These are phyloP conservation scores for Abrus precatorius DNA, from an alignment of 306 rosid species.

Conservation along the genomic window DNA sequence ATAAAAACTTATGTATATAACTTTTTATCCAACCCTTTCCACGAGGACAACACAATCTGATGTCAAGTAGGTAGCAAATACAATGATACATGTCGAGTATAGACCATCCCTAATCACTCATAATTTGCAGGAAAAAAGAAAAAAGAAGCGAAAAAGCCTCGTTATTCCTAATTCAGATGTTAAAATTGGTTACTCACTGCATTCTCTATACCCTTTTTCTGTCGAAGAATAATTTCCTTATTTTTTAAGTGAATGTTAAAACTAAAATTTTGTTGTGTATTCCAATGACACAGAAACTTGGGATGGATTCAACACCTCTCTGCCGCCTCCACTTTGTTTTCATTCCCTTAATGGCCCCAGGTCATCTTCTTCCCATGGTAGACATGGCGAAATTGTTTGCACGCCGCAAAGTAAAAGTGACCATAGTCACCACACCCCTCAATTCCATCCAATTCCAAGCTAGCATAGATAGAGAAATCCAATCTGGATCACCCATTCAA, in stretches of 20 bases:
- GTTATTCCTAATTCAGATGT: no score
- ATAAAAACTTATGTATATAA: no score
- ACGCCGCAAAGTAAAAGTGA: slow-evolving; percentile 58
- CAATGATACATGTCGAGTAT: no score
- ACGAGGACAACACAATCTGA: no score
- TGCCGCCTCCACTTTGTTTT: slow-evolving; percentile 63
- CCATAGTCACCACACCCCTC: slow-evolving; percentile 66
- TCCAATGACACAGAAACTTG: not conserved
- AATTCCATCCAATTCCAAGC: slow-evolving; percentile 59
- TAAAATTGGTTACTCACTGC: not conserved
- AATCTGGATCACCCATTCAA: slow-evolving; percentile 50
- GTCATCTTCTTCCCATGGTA: slow-evolving; percentile 78
- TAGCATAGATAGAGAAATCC: slow-evolving; percentile 45
- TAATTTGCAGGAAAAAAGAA: no score
- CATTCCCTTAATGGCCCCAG: slow-evolving; percentile 75
- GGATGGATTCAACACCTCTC: slow-evolving; percentile 40
- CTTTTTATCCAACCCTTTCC: no score
- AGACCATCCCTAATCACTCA: no score
- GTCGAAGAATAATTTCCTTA: not conserved
- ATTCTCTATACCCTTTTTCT: not conserved
- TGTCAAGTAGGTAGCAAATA: no score
- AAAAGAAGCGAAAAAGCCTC: not conserved
- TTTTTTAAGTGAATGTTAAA: no score
- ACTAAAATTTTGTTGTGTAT: not conserved
- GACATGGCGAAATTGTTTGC: slow-evolving; percentile 70